These are phyloP conservation scores for Alliaria petiolata DNA, from an alignment of 345 rosid genomes.

Conservation along the genomic window DNA sequence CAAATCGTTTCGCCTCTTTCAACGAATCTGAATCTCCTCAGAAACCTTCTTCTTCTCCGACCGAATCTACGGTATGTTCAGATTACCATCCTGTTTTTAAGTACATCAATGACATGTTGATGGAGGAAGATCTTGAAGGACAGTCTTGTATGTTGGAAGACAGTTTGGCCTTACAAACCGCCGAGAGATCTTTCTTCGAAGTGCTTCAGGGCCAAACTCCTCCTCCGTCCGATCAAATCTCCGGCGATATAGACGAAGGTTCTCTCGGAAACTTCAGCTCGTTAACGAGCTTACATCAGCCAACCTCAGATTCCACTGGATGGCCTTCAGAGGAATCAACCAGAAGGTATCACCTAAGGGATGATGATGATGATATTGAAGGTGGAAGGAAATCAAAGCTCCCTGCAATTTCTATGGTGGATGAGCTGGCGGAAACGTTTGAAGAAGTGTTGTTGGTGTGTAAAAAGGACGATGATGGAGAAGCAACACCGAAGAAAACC, in stretches of 20 bases:
- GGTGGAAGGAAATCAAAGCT: slow-evolving; percentile 2
- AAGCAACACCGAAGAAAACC: background rate
- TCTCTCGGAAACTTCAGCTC: slow-evolving; percentile 13
- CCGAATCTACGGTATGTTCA: slow-evolving; percentile 28
- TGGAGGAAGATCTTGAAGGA: slow-evolving; percentile 78
- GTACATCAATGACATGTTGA: slow-evolving; percentile 69
- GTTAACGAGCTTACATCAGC: slow-evolving; percentile 12
- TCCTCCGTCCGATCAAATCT: slow-evolving; percentile 9
- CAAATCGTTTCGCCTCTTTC: background rate
- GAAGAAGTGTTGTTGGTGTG: slow-evolving; percentile 28
- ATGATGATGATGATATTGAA: slow-evolving; percentile 22
- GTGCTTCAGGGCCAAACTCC: slow-evolving; percentile 52
- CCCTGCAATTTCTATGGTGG: slow-evolving; percentile 21
- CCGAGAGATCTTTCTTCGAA: slow-evolving; percentile 68
- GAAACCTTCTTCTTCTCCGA: background rate
- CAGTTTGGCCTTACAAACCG: slow-evolving; percentile 77
- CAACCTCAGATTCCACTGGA: background rate
- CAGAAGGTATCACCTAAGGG: slow-evolving; percentile 13
- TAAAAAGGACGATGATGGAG: background rate
- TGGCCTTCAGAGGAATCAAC: background rate
- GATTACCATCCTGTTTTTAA: slow-evolving; percentile 44
- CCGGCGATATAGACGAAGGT: background rate
- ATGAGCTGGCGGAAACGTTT: slow-evolving; percentile 19
- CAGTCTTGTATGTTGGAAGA: slow-evolving; percentile 72
- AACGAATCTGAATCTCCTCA: slow-evolving; percentile 15